Evolutionary conservation across 352 stramenopile species (phyloP), one percentile per base, ranked within the genome.

Genomic region (Globisporangium yorkense): DNA sequence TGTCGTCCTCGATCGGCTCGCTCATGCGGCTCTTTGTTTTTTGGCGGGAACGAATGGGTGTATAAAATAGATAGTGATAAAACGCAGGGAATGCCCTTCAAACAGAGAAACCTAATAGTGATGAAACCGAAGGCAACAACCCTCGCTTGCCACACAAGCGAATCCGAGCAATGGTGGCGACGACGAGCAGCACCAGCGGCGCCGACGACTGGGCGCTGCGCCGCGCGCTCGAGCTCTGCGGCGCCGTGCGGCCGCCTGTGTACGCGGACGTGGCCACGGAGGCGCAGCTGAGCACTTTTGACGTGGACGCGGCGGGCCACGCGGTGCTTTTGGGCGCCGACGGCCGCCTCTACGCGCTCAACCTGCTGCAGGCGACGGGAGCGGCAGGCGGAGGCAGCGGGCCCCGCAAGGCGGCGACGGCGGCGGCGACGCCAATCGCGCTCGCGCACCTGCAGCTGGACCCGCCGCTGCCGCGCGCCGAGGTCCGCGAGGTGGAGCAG

Each of bases 271-370:
- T 88, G 45, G 65, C 68, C 56, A 80, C 71, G 49, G 70, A 73
- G 33, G 74, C 75, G 49, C 70, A 86, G 50, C 65, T 86, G 27
- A 75, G 75, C 57, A 87, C 80, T 1, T 90, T 90, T 50, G 80
- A 88, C 58, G 74, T 90, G 52, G 69, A 66, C 65, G 73, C 84
- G n/a, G 63, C 64, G 56, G 68, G 71, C 60, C 67, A 76, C 29
- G 72, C 65, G 51, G 70, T 78, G 58, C 65, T 90, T 44, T 73
- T 80, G 50, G 70, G 68, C 39, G 75, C 77, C 40, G 54, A 54
- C 49, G 72, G 77, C 1, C 65, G 63, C 15, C 68, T 89, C 55
- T 85, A 83, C 50, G 50, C 88, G 5, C 68, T 87, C 21, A 74
- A 75, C 43, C 57, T 89, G 9, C 72, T 89, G 54, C 75, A 87